Percentiles rank a stretch among this genome's conserved stretches.
phyloP scores from a whole-genome alignment of 2,329 filamentous ascomycete genomes.

The Calonectria honghensis region DNA sequence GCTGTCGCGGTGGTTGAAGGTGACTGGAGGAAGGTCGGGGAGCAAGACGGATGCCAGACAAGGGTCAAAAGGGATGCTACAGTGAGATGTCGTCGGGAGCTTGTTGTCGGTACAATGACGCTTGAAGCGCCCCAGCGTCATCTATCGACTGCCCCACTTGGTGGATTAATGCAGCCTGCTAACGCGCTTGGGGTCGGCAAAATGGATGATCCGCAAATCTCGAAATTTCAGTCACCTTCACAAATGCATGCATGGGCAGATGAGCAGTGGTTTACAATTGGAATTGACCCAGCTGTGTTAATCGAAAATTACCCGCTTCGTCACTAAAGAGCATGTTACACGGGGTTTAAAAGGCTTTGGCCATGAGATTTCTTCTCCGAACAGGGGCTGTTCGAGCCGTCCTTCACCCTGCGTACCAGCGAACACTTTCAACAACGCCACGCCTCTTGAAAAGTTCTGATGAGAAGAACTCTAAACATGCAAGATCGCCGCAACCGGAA shows the following conservation, averaged over 20 bases:
- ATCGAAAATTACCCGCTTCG: slow-evolving; percentile 23
- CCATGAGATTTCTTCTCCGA: slow-evolving; percentile 58
- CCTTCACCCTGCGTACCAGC: slow-evolving; percentile 45
- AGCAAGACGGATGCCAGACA: not conserved
- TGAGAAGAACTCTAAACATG: slow-evolving; percentile 20
- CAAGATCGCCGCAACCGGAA: not conserved
- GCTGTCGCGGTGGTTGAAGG: slow-evolving; percentile 17
- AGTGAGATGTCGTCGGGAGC: slow-evolving; percentile 32
- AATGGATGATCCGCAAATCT: slow-evolving; percentile 48
- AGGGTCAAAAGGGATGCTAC: slow-evolving; percentile 11
- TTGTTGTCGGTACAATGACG: slow-evolving; percentile 50
- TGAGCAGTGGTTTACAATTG: not conserved
- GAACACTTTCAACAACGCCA: slow-evolving; percentile 54
- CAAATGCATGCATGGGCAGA: slow-evolving; percentile 7
- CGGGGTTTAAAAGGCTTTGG: slow-evolving; percentile 35
- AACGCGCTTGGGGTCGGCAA: slow-evolving; percentile 38
- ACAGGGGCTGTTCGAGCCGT: slow-evolving; percentile 51
- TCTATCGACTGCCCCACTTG: slow-evolving; percentile 46
- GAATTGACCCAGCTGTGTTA: slow-evolving; percentile 29
- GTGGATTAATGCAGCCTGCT: slow-evolving; percentile 19
- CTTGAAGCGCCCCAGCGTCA: slow-evolving; percentile 50
- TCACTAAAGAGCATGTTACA: slow-evolving; percentile 45
- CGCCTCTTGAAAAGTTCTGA: slow-evolving; percentile 24
- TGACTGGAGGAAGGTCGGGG: not conserved
- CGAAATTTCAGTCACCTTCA: slow-evolving; percentile 47